Conservation (phyloP, 163 green algal genomes). For the Chloroidium sp. region DNA sequence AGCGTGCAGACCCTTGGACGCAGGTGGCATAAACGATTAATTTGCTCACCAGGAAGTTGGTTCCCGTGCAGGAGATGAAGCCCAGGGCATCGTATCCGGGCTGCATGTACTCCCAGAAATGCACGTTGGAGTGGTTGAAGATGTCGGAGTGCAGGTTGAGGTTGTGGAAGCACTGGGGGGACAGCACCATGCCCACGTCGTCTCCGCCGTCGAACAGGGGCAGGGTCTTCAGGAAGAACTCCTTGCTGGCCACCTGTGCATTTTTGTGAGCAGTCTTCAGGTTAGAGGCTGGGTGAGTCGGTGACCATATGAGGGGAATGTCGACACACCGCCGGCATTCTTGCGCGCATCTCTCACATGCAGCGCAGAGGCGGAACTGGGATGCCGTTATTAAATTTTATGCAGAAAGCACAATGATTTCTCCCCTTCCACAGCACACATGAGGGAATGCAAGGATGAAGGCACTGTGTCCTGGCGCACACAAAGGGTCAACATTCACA, state of each 20-base stretch:
- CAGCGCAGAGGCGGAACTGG: no score
- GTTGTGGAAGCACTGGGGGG: conserved; percentile 34
- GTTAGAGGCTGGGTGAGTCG: no score
- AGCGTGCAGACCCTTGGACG: no score
- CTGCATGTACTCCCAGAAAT: conserved; percentile 32
- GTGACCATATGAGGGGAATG: no score
- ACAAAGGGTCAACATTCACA: no score
- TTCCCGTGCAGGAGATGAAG: conserved; percentile 58
- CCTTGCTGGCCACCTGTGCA: conserved; percentile 55
- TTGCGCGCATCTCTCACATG: no score
- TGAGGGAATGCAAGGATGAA: no score
- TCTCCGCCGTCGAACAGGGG: conserved; percentile 42
- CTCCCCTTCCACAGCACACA: no score
- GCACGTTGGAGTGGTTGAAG: conserved; percentile 28
- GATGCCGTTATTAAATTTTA: no score
- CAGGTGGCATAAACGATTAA: not conserved
- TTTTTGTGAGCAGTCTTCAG: not conserved
- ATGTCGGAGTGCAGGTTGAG: conserved; percentile 24
- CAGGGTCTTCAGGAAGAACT: conserved; percentile 75
- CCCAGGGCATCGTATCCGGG: conserved; percentile 52
- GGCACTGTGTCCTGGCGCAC: no score
- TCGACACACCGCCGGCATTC: no score
- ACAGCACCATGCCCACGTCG: conserved; percentile 49
- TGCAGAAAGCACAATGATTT: no score
- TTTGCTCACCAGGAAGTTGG: conserved; percentile 20